Base-by-base conservation (phyloP, 371 early-diverging fungal genomes). In the Encephalitozoon cuniculi region DNA sequence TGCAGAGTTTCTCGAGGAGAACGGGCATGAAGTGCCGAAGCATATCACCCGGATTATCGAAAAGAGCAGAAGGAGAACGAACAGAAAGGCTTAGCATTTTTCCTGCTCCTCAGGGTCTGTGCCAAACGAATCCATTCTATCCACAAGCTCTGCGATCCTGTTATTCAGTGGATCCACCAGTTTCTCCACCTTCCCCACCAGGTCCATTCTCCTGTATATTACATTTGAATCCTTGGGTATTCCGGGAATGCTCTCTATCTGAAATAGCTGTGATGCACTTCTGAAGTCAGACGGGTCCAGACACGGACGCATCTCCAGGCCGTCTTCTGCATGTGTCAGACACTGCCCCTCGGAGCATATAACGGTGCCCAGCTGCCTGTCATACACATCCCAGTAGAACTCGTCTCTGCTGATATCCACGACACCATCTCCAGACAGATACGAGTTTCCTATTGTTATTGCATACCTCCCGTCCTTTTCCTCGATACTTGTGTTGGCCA, bases 1-100 rank as follows among this genome's bases (percentile, higher is more conserved):
- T n/a, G 55, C 41, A 0, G 39, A 39, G 15, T 39, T 71, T 39
- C 41, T 71, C 2, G 55, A 71, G 55, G 71, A 71, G 54, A 71
- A 54, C 21, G 32, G 55, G 21, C 40, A 55, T 25, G 28, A 43
- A 28, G 34, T 71, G 39, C 55, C 54, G 18, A 23, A 55, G 28
- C 40, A 54, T 21, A 54, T 71, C 28, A 11, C 41, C 9, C 52
- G 54, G 30, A 71, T 71, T 34, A 46, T 46, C 12, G 52, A 41
- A 49, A 68, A 68, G 9, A 40, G 26, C 23, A 46, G 32, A 30
- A 68, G 26, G 15, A 49, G 15, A 9, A 49, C 25, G 25, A n/a
- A n/a, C 18, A 67, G 12, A 32, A 67, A 46, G 55, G 2, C 18
- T 21, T 59, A 39, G 40, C 2, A 3, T 21, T 15, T 12, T 12